Percentiles rank a stretch among this genome's conserved stretches.
These are phyloP conservation scores for Pythium rishiriense DNA, from an alignment of 352 stramenopile genomes.

Conservation along the genomic window DNA sequence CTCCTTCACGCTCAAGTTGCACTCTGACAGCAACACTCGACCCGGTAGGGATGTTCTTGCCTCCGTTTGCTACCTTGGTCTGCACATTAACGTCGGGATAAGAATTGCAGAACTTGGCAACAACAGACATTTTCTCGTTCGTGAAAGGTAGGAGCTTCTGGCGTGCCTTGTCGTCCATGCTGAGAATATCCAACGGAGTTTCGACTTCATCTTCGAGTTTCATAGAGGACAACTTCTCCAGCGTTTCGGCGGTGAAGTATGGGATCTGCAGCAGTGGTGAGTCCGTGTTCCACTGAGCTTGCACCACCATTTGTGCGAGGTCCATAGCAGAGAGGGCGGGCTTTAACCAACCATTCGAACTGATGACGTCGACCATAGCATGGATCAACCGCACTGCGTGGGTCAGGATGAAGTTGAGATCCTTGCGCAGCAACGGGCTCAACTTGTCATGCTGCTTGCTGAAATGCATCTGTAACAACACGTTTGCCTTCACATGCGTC, in stretches of 20 bases:
- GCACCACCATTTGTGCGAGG: conserved; percentile 98
- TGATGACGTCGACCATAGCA: conserved; percentile 99
- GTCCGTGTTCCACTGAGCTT: conserved; percentile 98
- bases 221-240: conserved; percentile 56
- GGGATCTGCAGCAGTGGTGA: conserved; percentile 96
- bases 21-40: conserved; percentile 90
- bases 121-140: conserved; percentile 93
- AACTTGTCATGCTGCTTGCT: conserved; percentile 90
- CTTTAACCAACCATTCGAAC: conserved; percentile 98
- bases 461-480: conserved; percentile 98
- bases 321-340: conserved; percentile 98
- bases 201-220: conserved; percentile 73
- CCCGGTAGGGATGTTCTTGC: conserved; percentile 89
- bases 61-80: conserved; percentile 90
- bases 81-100: conserved; percentile 98
- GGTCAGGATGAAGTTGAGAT: conserved; percentile 91
- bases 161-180: conserved; percentile 93
- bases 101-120: conserved; percentile 99
- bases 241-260: conserved; percentile 94
- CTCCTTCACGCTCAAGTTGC: conserved; percentile 91
- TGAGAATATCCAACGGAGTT: conserved; percentile 85
- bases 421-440: conserved; percentile 89
- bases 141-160: conserved; percentile 89
- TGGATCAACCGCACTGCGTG: conserved; percentile 95
- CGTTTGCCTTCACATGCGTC: conserved; percentile 95